Conservation (phyloP, 352 stramenopile genomes). For the Phytophthora sp. region DNA sequence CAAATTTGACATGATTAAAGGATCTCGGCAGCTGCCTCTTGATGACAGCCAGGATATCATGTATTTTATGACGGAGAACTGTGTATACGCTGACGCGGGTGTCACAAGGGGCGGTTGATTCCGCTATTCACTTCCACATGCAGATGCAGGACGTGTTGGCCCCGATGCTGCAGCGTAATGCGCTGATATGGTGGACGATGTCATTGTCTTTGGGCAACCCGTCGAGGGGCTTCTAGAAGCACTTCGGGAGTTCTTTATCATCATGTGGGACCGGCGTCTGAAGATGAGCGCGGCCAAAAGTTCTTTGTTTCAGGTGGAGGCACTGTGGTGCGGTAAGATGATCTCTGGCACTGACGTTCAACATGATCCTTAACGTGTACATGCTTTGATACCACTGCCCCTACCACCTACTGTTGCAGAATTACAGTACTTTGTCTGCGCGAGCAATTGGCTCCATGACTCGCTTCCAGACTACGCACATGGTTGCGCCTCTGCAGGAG, state of each 20-base stretch:
- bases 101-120: constrained; percentile 11
- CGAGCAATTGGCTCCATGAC: not conserved
- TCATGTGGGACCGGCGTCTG: constrained; percentile 7
- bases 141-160: constrained; percentile 11
- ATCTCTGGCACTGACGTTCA: constrained; percentile 9
- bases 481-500: not conserved
- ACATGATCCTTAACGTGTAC: constrained; percentile 13
- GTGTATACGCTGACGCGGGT: constrained; percentile 17
- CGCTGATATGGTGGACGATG: constrained; percentile 37
- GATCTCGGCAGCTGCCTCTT: too few species aligned
- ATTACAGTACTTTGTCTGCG: not conserved
- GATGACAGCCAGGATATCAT: constrained; percentile 22
- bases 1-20: too few species aligned
- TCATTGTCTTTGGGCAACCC: constrained; percentile 20
- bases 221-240: constrained; percentile 5
- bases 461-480: not conserved
- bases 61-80: constrained; percentile 22
- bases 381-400: not conserved
- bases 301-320: constrained; percentile 8
- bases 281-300: constrained; percentile 34
- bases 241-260: constrained; percentile 17
- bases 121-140: constrained; percentile 18
- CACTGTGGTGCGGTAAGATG: constrained; percentile 32
- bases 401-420: not conserved
- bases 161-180: constrained; percentile 19